phyloP scores from a whole-genome alignment of 2,329 filamentous ascomycete species.

The Cladophialophora carrionii region DNA sequence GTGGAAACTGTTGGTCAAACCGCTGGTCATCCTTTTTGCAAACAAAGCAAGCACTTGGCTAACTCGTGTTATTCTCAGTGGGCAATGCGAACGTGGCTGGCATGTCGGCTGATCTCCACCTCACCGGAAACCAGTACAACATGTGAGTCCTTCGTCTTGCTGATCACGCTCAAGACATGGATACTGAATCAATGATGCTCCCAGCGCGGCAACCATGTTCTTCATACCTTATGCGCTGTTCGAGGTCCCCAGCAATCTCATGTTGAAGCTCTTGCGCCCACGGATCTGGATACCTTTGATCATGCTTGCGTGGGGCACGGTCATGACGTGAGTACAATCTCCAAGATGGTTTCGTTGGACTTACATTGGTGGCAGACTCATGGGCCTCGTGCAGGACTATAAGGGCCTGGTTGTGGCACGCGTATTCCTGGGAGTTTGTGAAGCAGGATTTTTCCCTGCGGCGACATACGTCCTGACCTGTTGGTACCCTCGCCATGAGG shows the following conservation, averaged over 20 bases:
- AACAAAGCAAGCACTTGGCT: not conserved
- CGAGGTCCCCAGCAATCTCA: not conserved
- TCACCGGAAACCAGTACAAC: not conserved
- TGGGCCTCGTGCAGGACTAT: slow-evolving; percentile 50
- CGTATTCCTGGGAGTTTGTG: slow-evolving; percentile 50
- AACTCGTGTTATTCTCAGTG: not conserved
- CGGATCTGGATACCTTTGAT: slow-evolving; percentile 15
- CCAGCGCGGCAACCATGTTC: no score
- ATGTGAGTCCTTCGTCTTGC: no score
- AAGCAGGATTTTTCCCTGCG: not conserved
- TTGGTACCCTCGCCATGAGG: no score
- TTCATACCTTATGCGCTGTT: not conserved
- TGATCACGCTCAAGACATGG: no score
- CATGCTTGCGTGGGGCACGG: slow-evolving; percentile 50
- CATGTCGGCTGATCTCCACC: not conserved
- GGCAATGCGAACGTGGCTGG: not conserved
- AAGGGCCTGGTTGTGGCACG: slow-evolving; percentile 26
- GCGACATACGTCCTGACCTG: no score
- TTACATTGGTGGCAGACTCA: slow-evolving; percentile 54
- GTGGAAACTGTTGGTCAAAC: no score
- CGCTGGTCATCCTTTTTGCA: no score
- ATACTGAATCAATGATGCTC: no score
- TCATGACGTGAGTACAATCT: no score
- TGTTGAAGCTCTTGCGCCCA: slow-evolving; percentile 4
- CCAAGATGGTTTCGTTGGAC: no score